Conservation (phyloP, 2,329 filamentous ascomycete species). For the Ilyonectria destructans region DNA sequence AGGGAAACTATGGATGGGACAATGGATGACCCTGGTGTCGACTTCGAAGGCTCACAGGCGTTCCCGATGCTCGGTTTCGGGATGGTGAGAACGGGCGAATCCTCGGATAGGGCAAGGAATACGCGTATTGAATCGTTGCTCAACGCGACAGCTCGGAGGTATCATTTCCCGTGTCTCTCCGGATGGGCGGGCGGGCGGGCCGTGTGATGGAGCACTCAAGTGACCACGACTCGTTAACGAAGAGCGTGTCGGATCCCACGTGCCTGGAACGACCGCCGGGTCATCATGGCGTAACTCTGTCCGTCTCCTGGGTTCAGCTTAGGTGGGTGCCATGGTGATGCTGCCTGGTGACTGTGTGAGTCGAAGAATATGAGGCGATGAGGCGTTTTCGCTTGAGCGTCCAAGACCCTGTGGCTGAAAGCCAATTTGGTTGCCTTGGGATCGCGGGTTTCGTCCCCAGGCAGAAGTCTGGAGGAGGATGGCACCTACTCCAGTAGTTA, state of each 20-base stretch:
- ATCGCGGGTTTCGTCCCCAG: constrained; percentile 4
- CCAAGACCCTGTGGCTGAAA: constrained; percentile 7
- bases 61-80: not conserved
- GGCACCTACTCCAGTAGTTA: not conserved
- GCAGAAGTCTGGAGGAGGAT: constrained; percentile 4
- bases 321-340: constrained; percentile 2
- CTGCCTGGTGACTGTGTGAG: not conserved
- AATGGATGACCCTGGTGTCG: not conserved
- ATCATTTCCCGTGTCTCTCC: not conserved
- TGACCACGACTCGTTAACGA: not conserved
- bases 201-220: not conserved
- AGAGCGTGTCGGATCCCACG: not conserved
- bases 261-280: not conserved
- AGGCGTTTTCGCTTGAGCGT: constrained; percentile 2
- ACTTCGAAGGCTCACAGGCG: not conserved
- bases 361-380: constrained; percentile 5
- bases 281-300: constrained; percentile 15
- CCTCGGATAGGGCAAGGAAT: constrained; percentile 3
- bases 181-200: not conserved
- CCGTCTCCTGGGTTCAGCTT: not conserved
- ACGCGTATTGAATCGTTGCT: not conserved
- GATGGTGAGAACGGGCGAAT: not conserved
- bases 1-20: not conserved
- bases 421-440: constrained; percentile 27
- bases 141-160: not conserved